phyloP scores from a whole-genome alignment of 345 rosid species.

The Fremontodendron californicum region DNA sequence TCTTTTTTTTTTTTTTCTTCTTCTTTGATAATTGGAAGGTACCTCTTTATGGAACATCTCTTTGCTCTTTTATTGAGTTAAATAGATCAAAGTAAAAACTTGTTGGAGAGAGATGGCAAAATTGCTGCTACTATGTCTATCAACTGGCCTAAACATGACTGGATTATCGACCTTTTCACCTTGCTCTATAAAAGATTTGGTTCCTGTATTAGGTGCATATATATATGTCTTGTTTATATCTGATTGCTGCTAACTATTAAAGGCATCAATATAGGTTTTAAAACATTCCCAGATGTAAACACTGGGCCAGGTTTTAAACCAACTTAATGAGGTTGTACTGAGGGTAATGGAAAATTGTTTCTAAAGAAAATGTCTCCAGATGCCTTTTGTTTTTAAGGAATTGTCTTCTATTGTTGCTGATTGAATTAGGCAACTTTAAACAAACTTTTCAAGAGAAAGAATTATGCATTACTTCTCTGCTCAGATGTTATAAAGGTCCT shows the following conservation, averaged over 20 bases:
- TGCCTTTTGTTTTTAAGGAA: neutral
- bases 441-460: neutral
- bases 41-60: neutral
- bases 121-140: neutral
- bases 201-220: neutral
- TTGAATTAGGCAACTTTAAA: neutral
- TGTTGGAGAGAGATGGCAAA: neutral
- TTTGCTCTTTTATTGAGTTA: neutral
- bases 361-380: neutral
- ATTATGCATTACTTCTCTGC: neutral
- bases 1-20: neutral
- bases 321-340: neutral
- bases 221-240: neutral
- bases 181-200: neutral
- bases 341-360: neutral
- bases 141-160: neutral
- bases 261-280: neutral
- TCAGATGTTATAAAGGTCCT: neutral
- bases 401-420: neutral
- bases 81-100: neutral
- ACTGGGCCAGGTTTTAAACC: neutral
- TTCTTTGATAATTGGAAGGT: neutral
- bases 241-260: neutral
- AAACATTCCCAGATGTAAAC: neutral
- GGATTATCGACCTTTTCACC: neutral